Conservation (phyloP, 257 asterid species). For the Penstemon davidsonii region DNA sequence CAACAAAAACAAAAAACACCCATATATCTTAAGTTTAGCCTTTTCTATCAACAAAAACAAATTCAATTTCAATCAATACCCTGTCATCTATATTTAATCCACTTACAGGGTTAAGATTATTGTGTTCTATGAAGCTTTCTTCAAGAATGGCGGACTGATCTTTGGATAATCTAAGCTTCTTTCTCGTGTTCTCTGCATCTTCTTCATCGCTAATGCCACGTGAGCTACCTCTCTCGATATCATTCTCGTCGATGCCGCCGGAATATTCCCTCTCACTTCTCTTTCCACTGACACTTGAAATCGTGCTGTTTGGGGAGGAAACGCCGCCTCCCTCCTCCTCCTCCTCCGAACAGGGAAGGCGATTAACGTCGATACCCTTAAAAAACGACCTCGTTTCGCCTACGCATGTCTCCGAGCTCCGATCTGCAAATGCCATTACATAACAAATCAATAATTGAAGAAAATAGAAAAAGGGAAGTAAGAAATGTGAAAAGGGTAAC, state of each 20-base stretch:
- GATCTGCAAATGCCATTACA: conserved; percentile 36
- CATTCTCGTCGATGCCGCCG: conserved; percentile 46
- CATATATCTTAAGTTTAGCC: background rate
- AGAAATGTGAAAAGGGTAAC: background rate
- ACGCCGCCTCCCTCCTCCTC: conserved; percentile 62
- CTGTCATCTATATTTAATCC: no score
- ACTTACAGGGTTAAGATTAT: conserved; percentile 75
- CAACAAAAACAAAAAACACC: background rate
- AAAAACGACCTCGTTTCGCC: conserved; percentile 52
- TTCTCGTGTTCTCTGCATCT: conserved; percentile 68
- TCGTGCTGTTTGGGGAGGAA: conserved; percentile 78
- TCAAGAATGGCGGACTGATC: conserved; percentile 82
- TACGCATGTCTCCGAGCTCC: conserved; percentile 22
- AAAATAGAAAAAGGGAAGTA: background rate
- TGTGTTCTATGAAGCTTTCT: conserved; percentile 83
- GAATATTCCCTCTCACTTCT: conserved; percentile 57
- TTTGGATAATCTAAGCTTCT: conserved; percentile 70
- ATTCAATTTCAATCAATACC: no score
- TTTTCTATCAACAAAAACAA: conserved; percentile 9
- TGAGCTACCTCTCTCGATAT: conserved; percentile 53
- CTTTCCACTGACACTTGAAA: conserved; percentile 75
- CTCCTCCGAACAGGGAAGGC: conserved; percentile 42
- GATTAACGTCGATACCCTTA: conserved; percentile 76
- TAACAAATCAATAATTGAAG: background rate
- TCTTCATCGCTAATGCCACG: conserved; percentile 76